phyloP scores from a whole-genome alignment of 805 yeast genomes.

The Candida taoyuanica region DNA sequence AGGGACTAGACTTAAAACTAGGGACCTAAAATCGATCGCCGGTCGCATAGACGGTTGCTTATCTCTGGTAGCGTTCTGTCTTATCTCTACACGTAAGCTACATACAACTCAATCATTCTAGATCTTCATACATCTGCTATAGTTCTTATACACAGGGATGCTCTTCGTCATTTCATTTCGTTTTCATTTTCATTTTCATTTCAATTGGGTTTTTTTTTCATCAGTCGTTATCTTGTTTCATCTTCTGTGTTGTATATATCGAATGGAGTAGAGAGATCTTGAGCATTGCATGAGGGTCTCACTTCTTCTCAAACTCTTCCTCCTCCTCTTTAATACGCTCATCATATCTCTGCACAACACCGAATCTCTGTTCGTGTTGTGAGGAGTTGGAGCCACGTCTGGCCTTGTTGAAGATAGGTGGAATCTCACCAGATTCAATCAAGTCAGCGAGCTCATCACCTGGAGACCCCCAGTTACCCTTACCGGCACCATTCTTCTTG shows the following conservation, averaged over 20 bases:
- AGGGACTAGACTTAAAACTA: too few relatives aligned
- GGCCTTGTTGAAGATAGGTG: conserved; percentile 40
- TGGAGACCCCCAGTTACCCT: conserved; percentile 80
- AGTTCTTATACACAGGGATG: background rate
- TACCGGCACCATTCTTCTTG: conserved; percentile 83
- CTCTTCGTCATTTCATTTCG: background rate
- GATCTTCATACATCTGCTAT: background rate
- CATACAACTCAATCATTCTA: too few relatives aligned
- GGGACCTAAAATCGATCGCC: too few relatives aligned
- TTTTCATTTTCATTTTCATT: background rate
- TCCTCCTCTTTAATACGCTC: conserved; percentile 18
- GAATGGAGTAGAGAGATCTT: background rate
- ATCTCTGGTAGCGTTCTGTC: too few relatives aligned
- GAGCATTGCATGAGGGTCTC: background rate
- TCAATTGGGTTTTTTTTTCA: too few relatives aligned
- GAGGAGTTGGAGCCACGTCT: conserved; percentile 49
- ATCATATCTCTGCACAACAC: conserved; percentile 26
- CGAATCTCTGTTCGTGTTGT: conserved; percentile 38
- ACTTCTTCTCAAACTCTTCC: conserved; percentile 3
- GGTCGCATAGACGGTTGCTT: too few relatives aligned
- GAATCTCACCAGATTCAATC: conserved; percentile 52
- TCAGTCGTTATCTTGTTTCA: background rate
- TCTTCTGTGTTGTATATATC: background rate
- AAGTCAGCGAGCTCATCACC: conserved; percentile 74
- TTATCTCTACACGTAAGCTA: too few relatives aligned